These are phyloP conservation scores for Calonectria pseudoreteaudii DNA, from an alignment of 2,329 filamentous ascomycete genomes.

Conservation along the genomic window DNA sequence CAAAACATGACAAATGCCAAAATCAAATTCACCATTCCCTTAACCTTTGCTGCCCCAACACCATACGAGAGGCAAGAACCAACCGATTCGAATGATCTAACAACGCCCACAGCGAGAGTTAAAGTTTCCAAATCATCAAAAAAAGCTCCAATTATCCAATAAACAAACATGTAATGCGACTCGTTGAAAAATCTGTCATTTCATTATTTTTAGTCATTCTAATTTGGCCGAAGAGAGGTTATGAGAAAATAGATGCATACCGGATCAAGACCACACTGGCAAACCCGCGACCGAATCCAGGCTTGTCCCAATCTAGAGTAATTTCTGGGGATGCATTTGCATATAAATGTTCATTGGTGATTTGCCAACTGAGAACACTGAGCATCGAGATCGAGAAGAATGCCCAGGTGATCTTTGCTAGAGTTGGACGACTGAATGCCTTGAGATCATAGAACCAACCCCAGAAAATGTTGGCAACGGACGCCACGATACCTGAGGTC, in stretches of 20 bases:
- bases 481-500: constrained; percentile 58
- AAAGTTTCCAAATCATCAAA: constrained; percentile 63
- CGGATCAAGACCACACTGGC: constrained; percentile 60
- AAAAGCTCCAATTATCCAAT: constrained; percentile 63
- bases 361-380: constrained; percentile 59
- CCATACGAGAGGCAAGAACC: constrained; percentile 60
- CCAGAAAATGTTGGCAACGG: constrained; percentile 60
- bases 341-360: constrained; percentile 57
- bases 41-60: constrained; percentile 58
- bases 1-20: constrained; percentile 61
- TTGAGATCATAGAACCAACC: constrained; percentile 62
- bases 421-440: constrained; percentile 52
- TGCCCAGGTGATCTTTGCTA: constrained; percentile 57
- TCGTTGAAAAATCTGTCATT: constrained; percentile 59
- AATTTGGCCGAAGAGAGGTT: too few relatives aligned
- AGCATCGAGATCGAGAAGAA: constrained; percentile 56
- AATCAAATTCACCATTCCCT: constrained; percentile 52
- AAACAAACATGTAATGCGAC: constrained; percentile 63
- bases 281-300: constrained; percentile 59
- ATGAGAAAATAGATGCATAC: constrained; percentile 37
- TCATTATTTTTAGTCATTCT: background rate
- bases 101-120: constrained; percentile 60
- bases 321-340: constrained; percentile 44
- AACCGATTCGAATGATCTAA: constrained; percentile 61
- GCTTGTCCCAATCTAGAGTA: constrained; percentile 59